Evolutionary conservation across 139 green algal genomes (phyloP).

Genomic region (Choricystis sp.): DNA sequence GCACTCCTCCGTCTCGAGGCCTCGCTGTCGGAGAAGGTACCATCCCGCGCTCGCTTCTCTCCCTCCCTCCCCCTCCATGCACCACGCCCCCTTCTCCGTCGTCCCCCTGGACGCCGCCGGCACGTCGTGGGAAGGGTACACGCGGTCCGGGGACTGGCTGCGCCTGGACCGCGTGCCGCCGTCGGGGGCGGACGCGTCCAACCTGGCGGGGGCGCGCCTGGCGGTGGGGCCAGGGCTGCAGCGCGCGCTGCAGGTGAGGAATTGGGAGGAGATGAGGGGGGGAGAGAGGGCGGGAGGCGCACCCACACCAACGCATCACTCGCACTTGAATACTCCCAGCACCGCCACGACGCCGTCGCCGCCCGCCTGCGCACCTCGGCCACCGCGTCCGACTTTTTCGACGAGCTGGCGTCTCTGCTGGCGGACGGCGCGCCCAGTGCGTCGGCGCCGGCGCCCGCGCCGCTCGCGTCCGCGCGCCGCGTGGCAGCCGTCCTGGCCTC

Average conservation of each 20-base stretch:
- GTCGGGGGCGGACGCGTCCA: background rate
- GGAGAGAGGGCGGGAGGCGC: background rate
- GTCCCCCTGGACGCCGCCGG: too few relatives aligned
- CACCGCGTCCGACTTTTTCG: background rate
- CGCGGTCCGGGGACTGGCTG: background rate
- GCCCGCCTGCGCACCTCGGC: background rate
- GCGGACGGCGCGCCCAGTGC: background rate
- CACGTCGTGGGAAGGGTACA: too few relatives aligned
- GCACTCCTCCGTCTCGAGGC: too few relatives aligned
- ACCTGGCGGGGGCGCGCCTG: background rate
- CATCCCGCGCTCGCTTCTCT: too few relatives aligned
- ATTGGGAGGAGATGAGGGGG: background rate
- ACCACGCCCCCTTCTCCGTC: too few relatives aligned
- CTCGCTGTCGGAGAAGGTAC: too few relatives aligned
- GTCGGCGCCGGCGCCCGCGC: background rate
- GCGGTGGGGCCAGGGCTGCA: background rate
- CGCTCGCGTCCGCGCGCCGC: too few relatives aligned
- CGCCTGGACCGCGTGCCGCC: background rate
- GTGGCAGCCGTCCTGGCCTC: too few relatives aligned
- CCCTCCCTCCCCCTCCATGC: too few relatives aligned
- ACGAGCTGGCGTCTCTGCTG: background rate
- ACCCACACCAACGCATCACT: background rate
- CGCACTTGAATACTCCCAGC: background rate
- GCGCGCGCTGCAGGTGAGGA: background rate
- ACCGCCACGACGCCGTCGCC: background rate